Base-by-base conservation (phyloP, 805 yeast species). In the Clavispora vitiphila region DNA sequence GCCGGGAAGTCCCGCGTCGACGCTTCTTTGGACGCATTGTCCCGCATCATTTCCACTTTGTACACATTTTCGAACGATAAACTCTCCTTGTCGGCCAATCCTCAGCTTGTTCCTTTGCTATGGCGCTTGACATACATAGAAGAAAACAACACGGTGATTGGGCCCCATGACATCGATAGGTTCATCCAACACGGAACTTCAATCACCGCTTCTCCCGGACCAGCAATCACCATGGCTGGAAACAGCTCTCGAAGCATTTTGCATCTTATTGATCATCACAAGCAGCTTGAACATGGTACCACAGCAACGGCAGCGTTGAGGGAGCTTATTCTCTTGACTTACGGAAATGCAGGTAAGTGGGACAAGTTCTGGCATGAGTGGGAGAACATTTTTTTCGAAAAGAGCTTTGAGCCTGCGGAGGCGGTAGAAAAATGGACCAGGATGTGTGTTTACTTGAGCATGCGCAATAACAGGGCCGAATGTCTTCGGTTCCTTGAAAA, bases 321-420 rank as follows among this genome's bases (percentile, higher is more conserved):
- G 26, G 74, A 69, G 41, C 52, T 64, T n/a, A 47, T 60, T 6
- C 56, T 69, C 31, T 59, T 58, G 37, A 57, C 65, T 1, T 65
- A 62, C 41, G 75, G 74, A 3, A 67, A 66, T 39, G 59, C 68
- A 10, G 61, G 62, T 9, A 54, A 63, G 24, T 69, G 73, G 72
- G 42, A 41, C 3, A 40, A 50, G 35, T 69, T 69, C 51, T 69
- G 75, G 75, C 41, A 43, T 8, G 55, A 62, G 36, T 69, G 74
- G 74, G 58, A 67, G 14, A n/a, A 15, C 12, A 34, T 41, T 19
- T 38, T 34, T 16, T 47, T 51, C 25, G 42, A 40, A 3, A 11
- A 30, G 8, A 21, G 36, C 4, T 36, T 34, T 8, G 37, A 32
- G n/a, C 38, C 49, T 11, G 39, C 31, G 3, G 44, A 24, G 9